A percentile compares a stretch with the other conserved stretches of the same genome.
phyloP scores from a whole-genome alignment of 2,329 filamentous ascomycete species.

The Cucurbitaria berberidis region DNA sequence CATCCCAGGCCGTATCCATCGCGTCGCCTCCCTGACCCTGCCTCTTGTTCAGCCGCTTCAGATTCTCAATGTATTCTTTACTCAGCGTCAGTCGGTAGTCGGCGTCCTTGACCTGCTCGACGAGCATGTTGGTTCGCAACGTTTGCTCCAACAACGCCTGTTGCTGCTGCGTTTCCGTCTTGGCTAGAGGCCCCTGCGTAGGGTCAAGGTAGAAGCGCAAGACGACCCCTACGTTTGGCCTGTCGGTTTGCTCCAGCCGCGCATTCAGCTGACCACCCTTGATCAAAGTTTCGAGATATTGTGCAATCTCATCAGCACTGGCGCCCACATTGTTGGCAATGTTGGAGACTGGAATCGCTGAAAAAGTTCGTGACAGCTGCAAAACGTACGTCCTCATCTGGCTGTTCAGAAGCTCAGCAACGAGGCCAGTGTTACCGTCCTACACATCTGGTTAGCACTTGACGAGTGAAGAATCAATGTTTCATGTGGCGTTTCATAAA shows the following conservation, averaged over 20 bases:
- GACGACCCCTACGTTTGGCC: slow-evolving; percentile 52
- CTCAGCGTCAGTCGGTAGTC: slow-evolving; percentile 63
- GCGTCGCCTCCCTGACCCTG: slow-evolving; percentile 39
- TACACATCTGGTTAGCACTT: slow-evolving; percentile 37
- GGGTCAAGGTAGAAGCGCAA: slow-evolving; percentile 59
- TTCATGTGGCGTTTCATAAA: slow-evolving; percentile 18
- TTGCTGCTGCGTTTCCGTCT: slow-evolving; percentile 49
- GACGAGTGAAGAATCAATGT: slow-evolving; percentile 9
- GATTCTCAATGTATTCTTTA: slow-evolving; percentile 63
- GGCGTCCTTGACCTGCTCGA: slow-evolving; percentile 59
- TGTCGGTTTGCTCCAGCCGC: slow-evolving; percentile 53
- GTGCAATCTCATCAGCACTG: slow-evolving; percentile 58
- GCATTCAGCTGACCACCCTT: slow-evolving; percentile 58
- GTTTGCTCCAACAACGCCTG: slow-evolving; percentile 58
- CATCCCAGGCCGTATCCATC: slow-evolving; percentile 48
- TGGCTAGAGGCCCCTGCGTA: slow-evolving; percentile 45
- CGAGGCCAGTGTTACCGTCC: slow-evolving; percentile 76
- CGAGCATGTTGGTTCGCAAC: slow-evolving; percentile 57
- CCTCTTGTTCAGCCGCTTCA: slow-evolving; percentile 56
- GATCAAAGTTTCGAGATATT: slow-evolving; percentile 62
- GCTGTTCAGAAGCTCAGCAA: slow-evolving; percentile 71
- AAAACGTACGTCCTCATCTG: slow-evolving; percentile 79
- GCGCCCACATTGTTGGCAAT: slow-evolving; percentile 59
- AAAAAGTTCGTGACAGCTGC: slow-evolving; percentile 75
- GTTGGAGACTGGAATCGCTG: slow-evolving; percentile 63